Conservation (phyloP, 495 filamentous ascomycete species). For the Hyaloscypha variabilis region DNA sequence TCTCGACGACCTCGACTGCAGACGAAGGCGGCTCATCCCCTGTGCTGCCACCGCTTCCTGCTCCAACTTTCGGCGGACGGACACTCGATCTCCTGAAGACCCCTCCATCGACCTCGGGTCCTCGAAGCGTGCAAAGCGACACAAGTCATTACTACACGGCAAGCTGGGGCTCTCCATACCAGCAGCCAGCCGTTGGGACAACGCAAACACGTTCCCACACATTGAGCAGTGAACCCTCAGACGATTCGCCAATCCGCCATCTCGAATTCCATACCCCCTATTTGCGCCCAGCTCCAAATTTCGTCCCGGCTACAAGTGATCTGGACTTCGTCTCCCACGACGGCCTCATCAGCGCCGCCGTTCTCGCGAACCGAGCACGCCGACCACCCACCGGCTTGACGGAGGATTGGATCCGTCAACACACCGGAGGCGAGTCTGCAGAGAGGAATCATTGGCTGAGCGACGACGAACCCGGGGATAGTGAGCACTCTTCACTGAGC, state of each 20-base stretch:
- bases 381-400: slow-evolving; percentile 64
- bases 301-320: slow-evolving; percentile 36
- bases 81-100: slow-evolving; percentile 51
- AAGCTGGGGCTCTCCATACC: slow-evolving; percentile 77
- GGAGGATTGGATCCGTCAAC: slow-evolving; percentile 78
- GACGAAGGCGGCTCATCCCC: slow-evolving; percentile 53
- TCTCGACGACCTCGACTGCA: slow-evolving; percentile 55
- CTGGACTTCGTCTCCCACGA: slow-evolving; percentile 41
- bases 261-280: slow-evolving; percentile 51
- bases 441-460: slow-evolving; percentile 75
- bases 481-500: slow-evolving; percentile 65
- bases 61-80: slow-evolving; percentile 49
- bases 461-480: slow-evolving; percentile 66
- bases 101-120: slow-evolving; percentile 35
- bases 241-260: slow-evolving; percentile 53
- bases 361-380: slow-evolving; percentile 57
- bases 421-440: slow-evolving; percentile 62
- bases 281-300: slow-evolving; percentile 47
- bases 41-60: slow-evolving; percentile 53
- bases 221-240: slow-evolving; percentile 50
- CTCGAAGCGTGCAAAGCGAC: slow-evolving; percentile 5
- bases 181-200: slow-evolving; percentile 40
- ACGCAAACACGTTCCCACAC: slow-evolving; percentile 43
- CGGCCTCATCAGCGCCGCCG: slow-evolving; percentile 47
- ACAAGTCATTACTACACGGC: slow-evolving; percentile 58